Evolutionary conservation across 148 eudicot species (phyloP).

Genomic region (Persicaria tinctoria): DNA sequence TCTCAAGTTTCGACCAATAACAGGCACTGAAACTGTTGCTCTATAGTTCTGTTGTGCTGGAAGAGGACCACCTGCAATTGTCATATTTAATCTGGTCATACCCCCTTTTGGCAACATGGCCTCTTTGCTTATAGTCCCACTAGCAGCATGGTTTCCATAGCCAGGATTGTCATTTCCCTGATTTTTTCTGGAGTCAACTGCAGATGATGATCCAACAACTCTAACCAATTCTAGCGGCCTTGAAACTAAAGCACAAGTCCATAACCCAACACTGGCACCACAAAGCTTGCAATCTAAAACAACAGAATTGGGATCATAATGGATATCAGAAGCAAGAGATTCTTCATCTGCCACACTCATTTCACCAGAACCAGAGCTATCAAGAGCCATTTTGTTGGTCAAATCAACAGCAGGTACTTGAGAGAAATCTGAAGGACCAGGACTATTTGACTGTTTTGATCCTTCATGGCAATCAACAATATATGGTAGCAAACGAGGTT

Average conservation of each 20-base stretch:
- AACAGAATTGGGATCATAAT: constrained; percentile 47
- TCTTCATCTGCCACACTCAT: constrained; percentile 21
- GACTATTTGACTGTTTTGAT: constrained; percentile 22
- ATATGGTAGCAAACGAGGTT: constrained; percentile 76
- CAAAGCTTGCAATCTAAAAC: constrained; percentile 63
- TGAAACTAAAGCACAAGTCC: constrained; percentile 48
- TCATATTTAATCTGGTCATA: constrained; percentile 35
- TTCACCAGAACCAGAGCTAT: constrained; percentile 30
- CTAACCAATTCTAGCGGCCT: constrained; percentile 52
- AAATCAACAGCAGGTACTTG: constrained; percentile 27
- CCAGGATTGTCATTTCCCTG: constrained; percentile 19
- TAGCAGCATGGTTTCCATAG: constrained; percentile 19
- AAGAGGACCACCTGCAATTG: constrained; percentile 93
- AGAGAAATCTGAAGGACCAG: constrained; percentile 19
- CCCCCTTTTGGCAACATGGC: constrained; percentile 20
- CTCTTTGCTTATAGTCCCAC: constrained; percentile 19
- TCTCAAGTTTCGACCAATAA: constrained; percentile 79
- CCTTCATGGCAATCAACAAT: constrained; percentile 53
- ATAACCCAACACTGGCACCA: constrained; percentile 60
- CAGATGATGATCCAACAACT: constrained; percentile 42
- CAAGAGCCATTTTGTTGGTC: constrained; percentile 30
- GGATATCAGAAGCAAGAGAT: constrained; percentile 19
- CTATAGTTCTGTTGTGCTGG: constrained; percentile 74
- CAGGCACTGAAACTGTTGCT: constrained; percentile 79
- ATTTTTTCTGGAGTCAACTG: constrained; percentile 23